These are phyloP conservation scores for Knufia fluminis DNA, from an alignment of 2,329 filamentous ascomycete genomes.

Conservation along the genomic window DNA sequence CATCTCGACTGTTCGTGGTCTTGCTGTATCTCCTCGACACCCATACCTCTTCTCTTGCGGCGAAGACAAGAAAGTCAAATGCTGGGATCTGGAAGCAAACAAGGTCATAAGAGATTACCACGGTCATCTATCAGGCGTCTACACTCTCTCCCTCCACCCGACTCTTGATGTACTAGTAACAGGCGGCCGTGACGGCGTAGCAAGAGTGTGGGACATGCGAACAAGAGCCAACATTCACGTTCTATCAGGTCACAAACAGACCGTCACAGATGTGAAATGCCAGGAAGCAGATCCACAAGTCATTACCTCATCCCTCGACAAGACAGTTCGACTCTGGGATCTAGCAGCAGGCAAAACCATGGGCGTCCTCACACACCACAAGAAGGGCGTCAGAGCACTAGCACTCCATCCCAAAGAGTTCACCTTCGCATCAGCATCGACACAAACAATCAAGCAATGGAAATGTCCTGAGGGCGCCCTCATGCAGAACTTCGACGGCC, in stretches of 20 bases:
- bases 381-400: slow-evolving; percentile 85
- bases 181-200: slow-evolving; percentile 87
- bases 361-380: slow-evolving; percentile 94
- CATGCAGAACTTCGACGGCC: slow-evolving; percentile 98
- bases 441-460: slow-evolving; percentile 97
- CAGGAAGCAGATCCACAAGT: slow-evolving; percentile 96
- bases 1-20: slow-evolving; percentile 83
- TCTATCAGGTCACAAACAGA: slow-evolving; percentile 79
- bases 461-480: slow-evolving; percentile 96
- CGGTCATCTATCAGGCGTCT: slow-evolving; percentile 91
- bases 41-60: slow-evolving; percentile 97
- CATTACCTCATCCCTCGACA: slow-evolving; percentile 85
- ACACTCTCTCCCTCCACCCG: slow-evolving; percentile 85
- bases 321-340: slow-evolving; percentile 88
- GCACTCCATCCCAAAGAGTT: slow-evolving; percentile 84
- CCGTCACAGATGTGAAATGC: slow-evolving; percentile 79
- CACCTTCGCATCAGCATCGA: slow-evolving; percentile 88
- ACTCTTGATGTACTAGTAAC: slow-evolving; percentile 92
- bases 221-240: slow-evolving; percentile 95
- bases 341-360: slow-evolving; percentile 92
- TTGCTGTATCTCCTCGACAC: slow-evolving; percentile 86
- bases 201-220: slow-evolving; percentile 96
- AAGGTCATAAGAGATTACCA: slow-evolving; percentile 98
- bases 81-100: slow-evolving; percentile 99
- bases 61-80: slow-evolving; percentile 99